These are phyloP conservation scores for Chlamydomonas incerta DNA, from an alignment of 139 green algal genomes.

Conservation along the genomic window DNA sequence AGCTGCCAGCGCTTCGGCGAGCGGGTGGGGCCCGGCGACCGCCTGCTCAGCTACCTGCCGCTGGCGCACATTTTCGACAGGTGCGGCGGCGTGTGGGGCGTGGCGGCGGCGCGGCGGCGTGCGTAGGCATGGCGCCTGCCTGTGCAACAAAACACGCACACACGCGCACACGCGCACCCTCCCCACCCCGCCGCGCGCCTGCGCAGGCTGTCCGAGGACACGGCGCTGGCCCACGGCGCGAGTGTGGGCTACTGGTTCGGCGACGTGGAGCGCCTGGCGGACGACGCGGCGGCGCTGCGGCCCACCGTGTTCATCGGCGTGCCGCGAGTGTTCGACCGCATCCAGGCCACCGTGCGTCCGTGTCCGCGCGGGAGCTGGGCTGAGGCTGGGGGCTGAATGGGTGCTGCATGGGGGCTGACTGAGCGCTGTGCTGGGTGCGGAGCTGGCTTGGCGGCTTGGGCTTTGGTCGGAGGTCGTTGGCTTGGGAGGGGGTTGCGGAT, in stretches of 20 bases:
- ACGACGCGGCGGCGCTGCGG: slow-evolving; percentile 78
- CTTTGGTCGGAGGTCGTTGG: no score
- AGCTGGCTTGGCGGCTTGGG: no score
- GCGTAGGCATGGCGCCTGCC: no score
- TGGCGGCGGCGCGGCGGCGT: no score
- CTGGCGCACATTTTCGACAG: slow-evolving; percentile 93
- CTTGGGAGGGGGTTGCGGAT: no score
- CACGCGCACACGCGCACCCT: no score
- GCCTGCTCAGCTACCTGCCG: slow-evolving; percentile 78
- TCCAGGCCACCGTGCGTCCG: slow-evolving; percentile 37
- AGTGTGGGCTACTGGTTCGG: slow-evolving; percentile 75
- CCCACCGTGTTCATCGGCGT: slow-evolving; percentile 87
- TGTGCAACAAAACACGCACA: no score
- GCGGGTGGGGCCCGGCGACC: slow-evolving; percentile 53
- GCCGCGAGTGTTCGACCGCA: slow-evolving; percentile 85
- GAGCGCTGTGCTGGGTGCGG: no score
- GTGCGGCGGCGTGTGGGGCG: slow-evolving; percentile 42
- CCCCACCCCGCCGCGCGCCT: background rate
- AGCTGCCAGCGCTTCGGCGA: slow-evolving; percentile 51
- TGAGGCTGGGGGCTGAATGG: no score
- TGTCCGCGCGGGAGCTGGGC: background rate
- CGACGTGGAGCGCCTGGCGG: slow-evolving; percentile 76
- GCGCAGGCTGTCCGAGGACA: slow-evolving; percentile 73
- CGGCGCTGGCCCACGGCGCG: slow-evolving; percentile 65
- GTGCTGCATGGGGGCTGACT: no score